phyloP scores from a whole-genome alignment of 192 early-diverging fungal species.

The Helicostylum pulchrum region DNA sequence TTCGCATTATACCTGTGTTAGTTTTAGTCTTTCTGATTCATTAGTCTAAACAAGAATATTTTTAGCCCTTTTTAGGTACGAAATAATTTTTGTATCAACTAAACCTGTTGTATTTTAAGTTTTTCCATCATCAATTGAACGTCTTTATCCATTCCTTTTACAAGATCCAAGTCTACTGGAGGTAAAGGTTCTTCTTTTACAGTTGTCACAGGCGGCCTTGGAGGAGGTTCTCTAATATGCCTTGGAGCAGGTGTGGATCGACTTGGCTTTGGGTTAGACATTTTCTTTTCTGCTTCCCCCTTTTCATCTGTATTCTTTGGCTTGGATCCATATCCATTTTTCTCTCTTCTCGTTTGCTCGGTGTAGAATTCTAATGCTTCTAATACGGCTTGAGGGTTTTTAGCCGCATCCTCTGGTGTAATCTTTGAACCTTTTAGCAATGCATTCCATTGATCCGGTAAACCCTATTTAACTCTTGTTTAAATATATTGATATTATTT shows the following conservation, averaged over 20 bases:
- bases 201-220: not conserved
- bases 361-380: conserved; percentile 99
- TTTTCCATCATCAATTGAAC: conserved; percentile 22
- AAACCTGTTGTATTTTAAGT: conserved; percentile 13
- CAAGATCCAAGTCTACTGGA: not conserved
- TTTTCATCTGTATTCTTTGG: conserved; percentile 6
- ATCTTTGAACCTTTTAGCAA: conserved; percentile 92
- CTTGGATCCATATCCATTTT: conserved; percentile 18
- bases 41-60: too few relatives aligned
- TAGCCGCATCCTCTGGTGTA: conserved; percentile 95
- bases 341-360: conserved; percentile 60
- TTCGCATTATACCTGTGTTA: too few relatives aligned
- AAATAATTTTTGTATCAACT: too few relatives aligned
- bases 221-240: conserved; percentile 29
- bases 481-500: too few relatives aligned
- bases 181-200: not conserved
- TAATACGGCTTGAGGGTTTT: conserved; percentile 96
- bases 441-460: conserved; percentile 94
- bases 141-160: conserved; percentile 13
- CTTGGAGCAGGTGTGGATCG: conserved; percentile 30
- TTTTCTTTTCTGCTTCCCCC: conserved; percentile 3
- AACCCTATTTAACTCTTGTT: conserved; percentile 50
- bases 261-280: conserved; percentile 15
- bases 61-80: too few relatives aligned
- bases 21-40: too few relatives aligned